Base-by-base conservation (phyloP, 2,329 filamentous ascomycete genomes). In the Penicillium sp. region DNA sequence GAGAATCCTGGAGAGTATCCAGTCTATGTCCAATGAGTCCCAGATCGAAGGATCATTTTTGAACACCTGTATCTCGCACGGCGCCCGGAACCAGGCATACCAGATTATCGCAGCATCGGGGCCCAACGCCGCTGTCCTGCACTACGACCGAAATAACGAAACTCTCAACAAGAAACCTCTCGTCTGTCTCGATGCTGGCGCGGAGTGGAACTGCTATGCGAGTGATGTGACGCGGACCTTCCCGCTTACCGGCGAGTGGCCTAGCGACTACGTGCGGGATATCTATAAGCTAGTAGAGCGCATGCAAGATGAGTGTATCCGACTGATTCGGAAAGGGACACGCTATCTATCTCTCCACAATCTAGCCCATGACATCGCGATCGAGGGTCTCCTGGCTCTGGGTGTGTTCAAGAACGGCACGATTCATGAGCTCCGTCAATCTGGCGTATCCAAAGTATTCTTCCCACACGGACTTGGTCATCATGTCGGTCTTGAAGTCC, bases 41-140 rank as follows among this genome's bases (percentile, higher is more conserved):
- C 89, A 97, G 70, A 84, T 97, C 32, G 88, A 96, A 70, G 92
- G 86, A 1, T 75, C 86, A 0, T 96, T 97, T 70, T 73, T 95
- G 12, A 86, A 90, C 68, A 80, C 82, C 31, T 95, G 90, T 70
- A 83, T 94, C 56, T 82, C 86, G 49, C 81, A 87, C 57, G 89
- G 89, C 25, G 88, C 88, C 50, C 87, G 86, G 68, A 86, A 94
- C 65, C 91, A 95, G 78, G 87, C 93, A 1, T 97, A 97, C 74
- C 84, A 89, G 62, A 87, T 88, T 57, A 97, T 97, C 66, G 86
- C 94, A 18, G 93, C 91, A 0, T 84, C 84, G 34, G 93, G 93
- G 12, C 82, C 85, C 6, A 87, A 89, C 16, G 92, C 89, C 0
- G 90, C 91, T 6, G 94, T 90, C 1, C 81, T 97, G 34, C 93